Base-by-base conservation (phyloP, 2,329 filamentous ascomycete species). In the Fusarium mangiferae region DNA sequence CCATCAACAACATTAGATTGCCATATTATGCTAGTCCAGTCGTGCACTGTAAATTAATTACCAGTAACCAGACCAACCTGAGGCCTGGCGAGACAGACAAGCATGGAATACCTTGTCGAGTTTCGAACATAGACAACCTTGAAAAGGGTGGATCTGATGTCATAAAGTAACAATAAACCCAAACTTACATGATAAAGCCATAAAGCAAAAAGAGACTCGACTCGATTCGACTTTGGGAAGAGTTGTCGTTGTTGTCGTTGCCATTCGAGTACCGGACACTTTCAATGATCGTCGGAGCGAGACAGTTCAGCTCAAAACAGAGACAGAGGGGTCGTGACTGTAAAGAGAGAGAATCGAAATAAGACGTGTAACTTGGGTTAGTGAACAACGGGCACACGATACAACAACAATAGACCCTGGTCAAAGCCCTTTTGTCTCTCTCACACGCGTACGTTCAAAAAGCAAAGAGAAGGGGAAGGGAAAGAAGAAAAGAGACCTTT, bases 1-100 rank as follows among this genome's bases (percentile, higher is more conserved):
- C 63, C 63, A 73, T 68, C 65, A 66, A 62, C 66, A 70, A 62
- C 54, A 55, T 75, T 75, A 73, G 57, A 75, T 75, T 75, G 72
- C 72, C 72, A 59, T 66, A 61, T 75, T 73, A 73, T 75, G 72
- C 72, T 74, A 74, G 67, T 46, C 62, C 55, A 52, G 26, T 28
- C n/a, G 48, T 46, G 41, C 42, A 46, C 42, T 48, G 64, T 67
- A 67, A 65, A 69, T 69, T 62, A 74, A 62, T 45, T 54, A 62
- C 63, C 72, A 66, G 68, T 45, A 54, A 62, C 63, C 72, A 66
- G 65, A 55, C 59, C 72, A 74, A 69, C 60, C 67, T 70, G 67
- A 70, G 52, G 72, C 57, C 57, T 69, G 45, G 64, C 59, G 61
- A 55, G 64, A 69, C 51, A 56, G 39, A 68, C 65, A 48, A 59